Evolutionary conservation across 2,329 filamentous ascomycete species (phyloP), one percentile per base, ranked within the genome.

Genomic region (Madurella mycetomatis): DNA sequence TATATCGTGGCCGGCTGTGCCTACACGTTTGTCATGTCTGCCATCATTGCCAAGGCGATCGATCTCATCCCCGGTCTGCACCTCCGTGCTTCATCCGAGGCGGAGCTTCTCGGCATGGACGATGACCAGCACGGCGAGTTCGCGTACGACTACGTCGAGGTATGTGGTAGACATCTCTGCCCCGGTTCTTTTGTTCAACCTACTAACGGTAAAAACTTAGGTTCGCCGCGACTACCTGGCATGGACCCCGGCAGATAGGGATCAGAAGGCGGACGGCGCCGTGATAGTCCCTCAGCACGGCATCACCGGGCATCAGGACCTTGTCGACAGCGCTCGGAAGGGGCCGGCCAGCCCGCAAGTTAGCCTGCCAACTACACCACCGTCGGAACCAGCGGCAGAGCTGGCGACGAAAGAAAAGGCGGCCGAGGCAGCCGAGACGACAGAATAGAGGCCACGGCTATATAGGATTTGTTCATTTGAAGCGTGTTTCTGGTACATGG

Each of bases 81-180:
- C 69, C 86, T 94, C 44, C 87, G 89, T 54, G 88, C 88, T 9
- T 86, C 82, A 25, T 87, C 91, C 66, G 86, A 92, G 72, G 89
- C 89, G 19, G 89, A 94, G 72, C 82, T 92, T 12, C 82, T 92
- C 53, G 89, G 89, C 62, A 92, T 92, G 87, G 89, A 94, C 66
- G 89, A 92, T 68, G 88, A 92, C 73, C 89, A 94, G 74, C 87
- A 92, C 64, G 89, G 89, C 72, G 89, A 94, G 73, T 94, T 92
- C 68, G 89, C 88, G 12, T 92, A 92, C 76, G 89, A 94, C 70
- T 94, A 92, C 70, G 89, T 94, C 61, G 89, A 94, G 79, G 88
- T 66, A 64, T 47, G 62, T 4, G 25, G 7, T 25, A 7, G 25
- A 3, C 57, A 25, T 42, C 4, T 41, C 13, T 40, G 13, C 48